These are phyloP conservation scores for Aschersonia sp. DNA, from an alignment of 2,329 filamentous ascomycete species.

Conservation along the genomic window DNA sequence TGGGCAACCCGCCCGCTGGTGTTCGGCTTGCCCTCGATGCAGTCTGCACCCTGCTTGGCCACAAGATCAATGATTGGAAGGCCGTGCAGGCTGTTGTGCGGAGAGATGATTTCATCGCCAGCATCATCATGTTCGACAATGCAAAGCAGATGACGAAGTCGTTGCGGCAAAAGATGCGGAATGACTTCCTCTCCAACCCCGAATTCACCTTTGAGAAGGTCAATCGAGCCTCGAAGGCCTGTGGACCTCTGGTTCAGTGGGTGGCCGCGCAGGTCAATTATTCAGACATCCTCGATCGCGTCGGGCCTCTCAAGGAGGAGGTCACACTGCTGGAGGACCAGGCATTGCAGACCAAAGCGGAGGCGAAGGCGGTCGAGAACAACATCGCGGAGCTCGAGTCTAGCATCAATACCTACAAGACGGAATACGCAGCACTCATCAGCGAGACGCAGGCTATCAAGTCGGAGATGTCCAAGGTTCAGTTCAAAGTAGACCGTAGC, in stretches of 20 bases:
- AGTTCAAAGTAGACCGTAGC: conserved; percentile 96
- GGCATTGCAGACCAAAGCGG: conserved; percentile 81
- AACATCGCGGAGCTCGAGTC: conserved; percentile 72
- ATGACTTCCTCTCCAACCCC: conserved; percentile 79
- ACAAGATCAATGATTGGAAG: conserved; percentile 86
- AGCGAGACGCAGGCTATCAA: conserved; percentile 97
- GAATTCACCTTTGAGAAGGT: conserved; percentile 96
- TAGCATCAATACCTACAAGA: conserved; percentile 91
- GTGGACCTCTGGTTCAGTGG: conserved; percentile 94
- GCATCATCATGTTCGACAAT: conserved; percentile 95
- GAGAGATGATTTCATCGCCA: conserved; percentile 91
- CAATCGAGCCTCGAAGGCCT: conserved; percentile 91
- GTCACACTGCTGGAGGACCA: conserved; percentile 77
- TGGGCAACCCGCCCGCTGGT: conserved; percentile 82
- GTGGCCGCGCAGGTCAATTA: conserved; percentile 93
- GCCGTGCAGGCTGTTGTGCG: conserved; percentile 78
- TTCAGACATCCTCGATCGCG: conserved; percentile 89
- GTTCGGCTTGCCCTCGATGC: conserved; percentile 88
- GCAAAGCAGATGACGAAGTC: conserved; percentile 82
- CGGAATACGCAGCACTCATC: conserved; percentile 87
- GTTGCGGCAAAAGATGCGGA: conserved; percentile 77
- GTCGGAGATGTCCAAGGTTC: conserved; percentile 85
- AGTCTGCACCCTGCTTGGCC: conserved; percentile 88
- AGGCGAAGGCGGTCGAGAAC: conserved; percentile 82
- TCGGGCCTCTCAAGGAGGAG: conserved; percentile 84